These are phyloP conservation scores for Schizosaccharomyces osmophilus DNA, from an alignment of 805 yeast genomes.

Conservation along the genomic window DNA sequence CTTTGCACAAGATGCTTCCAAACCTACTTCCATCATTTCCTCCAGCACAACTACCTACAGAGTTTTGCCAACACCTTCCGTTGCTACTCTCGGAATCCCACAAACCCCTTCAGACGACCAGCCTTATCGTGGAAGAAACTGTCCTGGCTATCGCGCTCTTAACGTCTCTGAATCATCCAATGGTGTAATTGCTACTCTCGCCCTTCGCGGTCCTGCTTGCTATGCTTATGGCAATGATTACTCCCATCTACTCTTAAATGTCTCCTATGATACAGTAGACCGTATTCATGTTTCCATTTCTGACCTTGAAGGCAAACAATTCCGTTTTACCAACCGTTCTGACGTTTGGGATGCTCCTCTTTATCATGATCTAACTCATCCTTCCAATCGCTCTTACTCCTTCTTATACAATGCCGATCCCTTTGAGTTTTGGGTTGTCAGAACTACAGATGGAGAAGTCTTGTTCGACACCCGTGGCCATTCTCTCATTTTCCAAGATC, in stretches of 20 bases:
- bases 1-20: too few relatives aligned
- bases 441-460: constrained; percentile 11
- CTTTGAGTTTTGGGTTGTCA: constrained; percentile 8
- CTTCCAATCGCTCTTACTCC: background rate
- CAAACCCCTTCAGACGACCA: background rate
- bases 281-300: constrained; percentile 2
- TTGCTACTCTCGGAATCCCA: background rate
- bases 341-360: constrained; percentile 3
- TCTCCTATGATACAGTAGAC: constrained; percentile 1
- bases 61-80: too few relatives aligned
- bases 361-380: background rate
- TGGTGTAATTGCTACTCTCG: background rate
- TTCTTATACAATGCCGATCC: constrained; percentile 4
- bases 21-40: too few relatives aligned
- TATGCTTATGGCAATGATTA: constrained; percentile 7
- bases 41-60: too few relatives aligned
- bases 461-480: constrained; percentile 14
- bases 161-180: background rate
- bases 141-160: background rate
- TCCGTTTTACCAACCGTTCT: background rate
- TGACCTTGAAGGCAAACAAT: background rate
- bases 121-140: background rate
- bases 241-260: background rate
- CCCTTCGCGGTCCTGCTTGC: constrained; percentile 8
- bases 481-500: constrained; percentile 15